These are phyloP conservation scores for Chlorella sp. DNA, from an alignment of 139 green algal genomes.

Conservation along the genomic window DNA sequence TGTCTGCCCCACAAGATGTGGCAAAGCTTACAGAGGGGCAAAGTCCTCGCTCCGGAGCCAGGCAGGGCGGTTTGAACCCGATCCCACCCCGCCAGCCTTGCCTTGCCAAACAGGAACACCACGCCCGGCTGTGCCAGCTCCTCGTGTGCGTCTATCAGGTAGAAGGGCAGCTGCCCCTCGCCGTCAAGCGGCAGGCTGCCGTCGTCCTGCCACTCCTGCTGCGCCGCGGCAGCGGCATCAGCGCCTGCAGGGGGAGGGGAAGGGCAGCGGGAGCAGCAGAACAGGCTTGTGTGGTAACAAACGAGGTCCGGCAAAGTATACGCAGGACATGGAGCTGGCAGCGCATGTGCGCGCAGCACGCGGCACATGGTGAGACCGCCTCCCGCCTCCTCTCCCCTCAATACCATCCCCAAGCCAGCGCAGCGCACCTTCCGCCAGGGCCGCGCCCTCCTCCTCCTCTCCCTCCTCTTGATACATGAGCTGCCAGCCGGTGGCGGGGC, in stretches of 20 bases:
- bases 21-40: too few relatives aligned
- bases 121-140: constrained; percentile 74
- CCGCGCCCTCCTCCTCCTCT: background rate
- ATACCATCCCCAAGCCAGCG: too few relatives aligned
- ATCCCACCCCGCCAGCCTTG: constrained; percentile 25
- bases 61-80: background rate
- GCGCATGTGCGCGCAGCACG: background rate
- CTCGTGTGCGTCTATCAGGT: constrained; percentile 91
- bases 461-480: constrained; percentile 53
- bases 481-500: constrained; percentile 63
- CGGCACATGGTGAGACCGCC: background rate
- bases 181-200: constrained; percentile 68
- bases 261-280: background rate
- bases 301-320: background rate
- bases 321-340: background rate
- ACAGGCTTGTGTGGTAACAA: background rate
- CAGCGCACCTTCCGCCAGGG: background rate
- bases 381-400: background rate
- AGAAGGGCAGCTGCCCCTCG: constrained; percentile 83
- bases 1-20: too few relatives aligned
- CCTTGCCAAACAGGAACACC: constrained; percentile 96
- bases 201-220: constrained; percentile 28
- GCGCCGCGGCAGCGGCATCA: background rate
- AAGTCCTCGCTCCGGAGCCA: background rate
- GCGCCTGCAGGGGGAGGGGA: background rate